Conservation (phyloP, 495 filamentous ascomycete species). For the Emericellopsis terricola region DNA sequence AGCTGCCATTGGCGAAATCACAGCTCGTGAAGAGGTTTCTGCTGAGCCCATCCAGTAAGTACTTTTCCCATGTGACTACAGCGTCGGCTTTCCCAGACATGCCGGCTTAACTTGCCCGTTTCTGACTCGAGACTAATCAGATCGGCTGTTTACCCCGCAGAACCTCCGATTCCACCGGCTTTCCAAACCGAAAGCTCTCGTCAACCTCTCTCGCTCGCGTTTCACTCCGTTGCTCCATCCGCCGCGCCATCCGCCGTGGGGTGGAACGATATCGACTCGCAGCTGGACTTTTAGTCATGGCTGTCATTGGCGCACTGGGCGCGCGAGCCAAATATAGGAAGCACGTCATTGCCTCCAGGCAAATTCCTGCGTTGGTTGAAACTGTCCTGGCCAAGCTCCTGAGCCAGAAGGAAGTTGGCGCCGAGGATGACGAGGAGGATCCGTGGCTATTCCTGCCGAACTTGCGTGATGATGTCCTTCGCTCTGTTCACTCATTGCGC, state of each 20-base stretch:
- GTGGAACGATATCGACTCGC: conserved; percentile 88
- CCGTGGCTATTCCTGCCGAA: conserved; percentile 72
- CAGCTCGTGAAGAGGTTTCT: conserved; percentile 63
- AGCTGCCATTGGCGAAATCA: conserved; percentile 71
- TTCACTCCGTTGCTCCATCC: conserved; percentile 73
- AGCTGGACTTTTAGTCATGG: conserved; percentile 52
- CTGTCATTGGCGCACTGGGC: conserved; percentile 33
- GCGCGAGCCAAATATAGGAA: conserved; percentile 34
- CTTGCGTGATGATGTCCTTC: conserved; percentile 76
- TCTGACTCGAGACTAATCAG: conserved; percentile 58
- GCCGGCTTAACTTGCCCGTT: conserved; percentile 6
- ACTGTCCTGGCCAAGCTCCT: conserved; percentile 68
- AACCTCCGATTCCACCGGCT: conserved; percentile 39
- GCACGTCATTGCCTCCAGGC: conserved; percentile 41
- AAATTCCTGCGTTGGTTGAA: conserved; percentile 63
- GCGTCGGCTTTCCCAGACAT: background rate
- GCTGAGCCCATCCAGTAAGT: conserved; percentile 48
- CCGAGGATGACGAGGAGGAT: conserved; percentile 48
- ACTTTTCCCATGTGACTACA: conserved; percentile 1
- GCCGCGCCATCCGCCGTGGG: conserved; percentile 76
- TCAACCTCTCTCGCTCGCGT: conserved; percentile 74
- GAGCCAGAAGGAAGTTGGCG: conserved; percentile 58
- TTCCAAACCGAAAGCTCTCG: conserved; percentile 36
- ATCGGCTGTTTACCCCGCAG: conserved; percentile 49
- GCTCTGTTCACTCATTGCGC: conserved; percentile 57